Conservation (phyloP, 345 rosid genomes). For the Hevea brasiliensis region DNA sequence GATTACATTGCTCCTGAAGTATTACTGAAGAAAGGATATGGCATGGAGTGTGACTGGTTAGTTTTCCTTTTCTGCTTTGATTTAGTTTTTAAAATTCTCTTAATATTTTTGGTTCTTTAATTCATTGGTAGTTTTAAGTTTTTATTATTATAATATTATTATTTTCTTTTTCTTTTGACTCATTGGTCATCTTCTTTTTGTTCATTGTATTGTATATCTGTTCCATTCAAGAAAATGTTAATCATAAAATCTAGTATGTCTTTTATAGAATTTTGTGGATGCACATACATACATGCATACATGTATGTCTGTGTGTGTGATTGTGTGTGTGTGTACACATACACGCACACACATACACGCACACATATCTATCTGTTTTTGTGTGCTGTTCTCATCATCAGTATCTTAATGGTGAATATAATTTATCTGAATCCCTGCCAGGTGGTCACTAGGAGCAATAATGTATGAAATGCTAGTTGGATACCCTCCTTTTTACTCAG, state of each 20-base stretch:
- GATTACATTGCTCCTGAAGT: slow-evolving; percentile 98
- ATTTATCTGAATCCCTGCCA: slow-evolving; percentile 32
- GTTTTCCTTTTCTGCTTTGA: slow-evolving; percentile 24
- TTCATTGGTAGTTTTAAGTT: slow-evolving; percentile 2
- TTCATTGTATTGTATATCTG: background rate
- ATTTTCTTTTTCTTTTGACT: background rate
- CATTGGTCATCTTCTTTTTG: background rate
- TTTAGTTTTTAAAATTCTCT: slow-evolving; percentile 1
- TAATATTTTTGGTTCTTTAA: background rate
- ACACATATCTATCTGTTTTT: background rate
- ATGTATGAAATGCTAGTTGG: slow-evolving; percentile 98
- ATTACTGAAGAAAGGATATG: slow-evolving; percentile 92
- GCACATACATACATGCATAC: background rate
- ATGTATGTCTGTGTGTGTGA: no score
- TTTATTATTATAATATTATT: background rate
- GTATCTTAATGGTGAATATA: background rate
- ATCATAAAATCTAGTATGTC: slow-evolving; percentile 11
- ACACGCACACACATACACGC: no score
- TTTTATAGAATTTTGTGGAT: background rate
- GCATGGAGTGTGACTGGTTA: slow-evolving; percentile 99
- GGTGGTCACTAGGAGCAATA: slow-evolving; percentile 99
- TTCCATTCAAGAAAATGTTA: slow-evolving; percentile 9
- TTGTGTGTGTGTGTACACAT: no score
- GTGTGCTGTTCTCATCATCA: slow-evolving; percentile 7
- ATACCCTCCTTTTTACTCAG: slow-evolving; percentile 95